These are phyloP conservation scores for Pluteus cervinus DNA, from an alignment of 768 basidiomycete species.

Conservation along the genomic window DNA sequence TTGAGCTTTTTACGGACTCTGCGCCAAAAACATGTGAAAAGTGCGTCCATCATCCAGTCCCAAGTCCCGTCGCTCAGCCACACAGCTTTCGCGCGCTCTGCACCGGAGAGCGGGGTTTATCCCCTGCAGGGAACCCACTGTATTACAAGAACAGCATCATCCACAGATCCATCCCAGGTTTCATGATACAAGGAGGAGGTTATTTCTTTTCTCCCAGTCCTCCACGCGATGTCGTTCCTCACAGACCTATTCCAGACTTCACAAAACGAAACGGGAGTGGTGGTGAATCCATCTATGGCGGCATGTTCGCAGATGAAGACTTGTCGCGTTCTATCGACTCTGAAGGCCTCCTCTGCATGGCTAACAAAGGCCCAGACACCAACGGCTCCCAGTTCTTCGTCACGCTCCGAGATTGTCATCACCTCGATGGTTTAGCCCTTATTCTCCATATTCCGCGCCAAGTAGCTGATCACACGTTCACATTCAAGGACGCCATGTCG, in stretches of 20 bases:
- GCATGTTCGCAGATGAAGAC: constrained; percentile 74
- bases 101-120: constrained; percentile 81
- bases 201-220: constrained; percentile 11
- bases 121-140: constrained; percentile 59
- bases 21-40: constrained; percentile 79
- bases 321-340: constrained; percentile 56
- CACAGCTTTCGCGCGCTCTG: constrained; percentile 78
- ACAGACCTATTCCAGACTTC: constrained; percentile 44
- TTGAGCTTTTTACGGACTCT: constrained; percentile 70
- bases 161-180: constrained; percentile 73
- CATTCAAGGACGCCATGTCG: constrained; percentile 42
- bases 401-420: constrained; percentile 69
- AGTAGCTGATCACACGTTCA: background rate
- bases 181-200: constrained; percentile 84
- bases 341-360: constrained; percentile 83
- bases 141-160: constrained; percentile 79
- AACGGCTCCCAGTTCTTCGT: constrained; percentile 88
- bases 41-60: constrained; percentile 30
- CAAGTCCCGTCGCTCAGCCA: constrained; percentile 5
- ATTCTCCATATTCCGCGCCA: constrained; percentile 14
- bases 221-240: background rate
- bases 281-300: constrained; percentile 78
- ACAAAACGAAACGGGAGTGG: constrained; percentile 76
- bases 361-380: constrained; percentile 79
- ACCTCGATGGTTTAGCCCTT: constrained; percentile 52